Percentiles rank a stretch among this genome's conserved stretches.
Evolutionary conservation across 2,329 filamentous ascomycete species (phyloP).

Genomic region (Aspergillus arachidicola): DNA sequence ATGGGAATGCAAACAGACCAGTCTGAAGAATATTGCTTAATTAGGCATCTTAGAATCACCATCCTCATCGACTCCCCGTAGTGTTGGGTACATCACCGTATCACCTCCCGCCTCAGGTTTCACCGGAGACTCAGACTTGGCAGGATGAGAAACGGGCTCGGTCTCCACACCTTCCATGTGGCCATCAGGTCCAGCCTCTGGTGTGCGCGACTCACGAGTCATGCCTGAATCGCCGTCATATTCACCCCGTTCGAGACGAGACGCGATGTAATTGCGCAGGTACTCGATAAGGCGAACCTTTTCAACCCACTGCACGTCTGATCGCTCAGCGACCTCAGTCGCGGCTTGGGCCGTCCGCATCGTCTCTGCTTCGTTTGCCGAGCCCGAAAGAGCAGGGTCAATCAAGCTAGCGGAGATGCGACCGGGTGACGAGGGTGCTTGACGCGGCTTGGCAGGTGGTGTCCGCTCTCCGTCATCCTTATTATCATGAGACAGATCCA

Average conservation of each 20-base stretch:
- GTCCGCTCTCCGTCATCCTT: slow-evolving; percentile 37
- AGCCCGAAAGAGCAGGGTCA: slow-evolving; percentile 44
- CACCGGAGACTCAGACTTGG: slow-evolving; percentile 19
- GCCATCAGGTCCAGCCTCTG: slow-evolving; percentile 21
- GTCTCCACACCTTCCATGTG: slow-evolving; percentile 40
- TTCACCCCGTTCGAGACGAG: slow-evolving; percentile 57
- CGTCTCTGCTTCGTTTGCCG: slow-evolving; percentile 34
- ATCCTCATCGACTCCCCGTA: slow-evolving; percentile 37
- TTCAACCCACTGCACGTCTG: slow-evolving; percentile 63
- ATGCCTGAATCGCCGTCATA: slow-evolving; percentile 38
- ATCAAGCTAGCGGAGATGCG: slow-evolving; percentile 43
- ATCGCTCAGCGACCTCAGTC: slow-evolving; percentile 43
- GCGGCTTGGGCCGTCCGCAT: slow-evolving; percentile 41
- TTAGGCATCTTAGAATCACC: slow-evolving; percentile 40
- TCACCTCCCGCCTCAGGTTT: slow-evolving; percentile 28
- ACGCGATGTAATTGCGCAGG: slow-evolving; percentile 59
- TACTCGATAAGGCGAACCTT: slow-evolving; percentile 66
- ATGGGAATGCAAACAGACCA: slow-evolving; percentile 12
- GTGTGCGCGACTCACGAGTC: slow-evolving; percentile 17
- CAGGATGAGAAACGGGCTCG: slow-evolving; percentile 45
- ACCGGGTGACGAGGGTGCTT: slow-evolving; percentile 19
- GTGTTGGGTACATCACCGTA: slow-evolving; percentile 35
- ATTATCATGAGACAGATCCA: slow-evolving; percentile 39
- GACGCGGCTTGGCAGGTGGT: slow-evolving; percentile 31
- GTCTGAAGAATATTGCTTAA: slow-evolving; percentile 22